A percentile compares a stretch with the other conserved stretches of the same genome.
Conservation (phyloP, 2,329 filamentous ascomycete species). For the Exophiala calicioides region DNA sequence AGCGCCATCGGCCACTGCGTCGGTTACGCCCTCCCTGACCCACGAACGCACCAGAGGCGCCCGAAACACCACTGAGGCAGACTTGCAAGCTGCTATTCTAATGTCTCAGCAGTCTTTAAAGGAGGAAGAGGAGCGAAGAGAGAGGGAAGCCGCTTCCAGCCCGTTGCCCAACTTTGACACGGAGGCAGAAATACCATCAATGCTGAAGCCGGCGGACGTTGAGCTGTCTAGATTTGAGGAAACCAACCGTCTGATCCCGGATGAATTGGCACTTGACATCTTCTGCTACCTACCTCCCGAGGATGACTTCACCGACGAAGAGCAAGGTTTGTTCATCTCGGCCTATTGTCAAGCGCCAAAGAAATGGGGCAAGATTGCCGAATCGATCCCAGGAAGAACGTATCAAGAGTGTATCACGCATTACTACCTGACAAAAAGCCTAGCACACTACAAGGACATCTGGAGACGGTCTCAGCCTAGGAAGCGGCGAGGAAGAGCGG, state of each 20-base stretch:
- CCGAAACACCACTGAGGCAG: constrained; percentile 52
- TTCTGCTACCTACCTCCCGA: constrained; percentile 48
- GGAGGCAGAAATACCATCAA: constrained; percentile 51
- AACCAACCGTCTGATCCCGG: constrained; percentile 46
- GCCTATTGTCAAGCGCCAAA: constrained; percentile 52
- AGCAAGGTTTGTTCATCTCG: constrained; percentile 49
- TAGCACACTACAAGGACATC: constrained; percentile 53
- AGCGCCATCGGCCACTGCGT: constrained; percentile 33
- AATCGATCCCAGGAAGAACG: constrained; percentile 46
- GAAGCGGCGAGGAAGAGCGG: constrained; percentile 39
- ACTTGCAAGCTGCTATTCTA: constrained; percentile 50
- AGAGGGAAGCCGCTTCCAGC: constrained; percentile 44
- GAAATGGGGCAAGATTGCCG: constrained; percentile 55
- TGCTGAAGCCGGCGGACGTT: constrained; percentile 45
- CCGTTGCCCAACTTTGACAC: constrained; percentile 46
- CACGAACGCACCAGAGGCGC: constrained; percentile 46
- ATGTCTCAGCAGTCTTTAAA: constrained; percentile 51
- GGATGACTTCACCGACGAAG: constrained; percentile 51
- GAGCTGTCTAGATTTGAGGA: constrained; percentile 47
- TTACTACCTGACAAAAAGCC: constrained; percentile 54
- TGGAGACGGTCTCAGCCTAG: constrained; percentile 48
- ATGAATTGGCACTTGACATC: constrained; percentile 42
- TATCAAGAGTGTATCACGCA: constrained; percentile 53
- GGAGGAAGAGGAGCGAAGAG: constrained; percentile 48
- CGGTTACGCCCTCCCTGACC: constrained; percentile 35